Evolutionary conservation across 257 asterid genomes (phyloP).

Genomic region (Penstemon newberryi): DNA sequence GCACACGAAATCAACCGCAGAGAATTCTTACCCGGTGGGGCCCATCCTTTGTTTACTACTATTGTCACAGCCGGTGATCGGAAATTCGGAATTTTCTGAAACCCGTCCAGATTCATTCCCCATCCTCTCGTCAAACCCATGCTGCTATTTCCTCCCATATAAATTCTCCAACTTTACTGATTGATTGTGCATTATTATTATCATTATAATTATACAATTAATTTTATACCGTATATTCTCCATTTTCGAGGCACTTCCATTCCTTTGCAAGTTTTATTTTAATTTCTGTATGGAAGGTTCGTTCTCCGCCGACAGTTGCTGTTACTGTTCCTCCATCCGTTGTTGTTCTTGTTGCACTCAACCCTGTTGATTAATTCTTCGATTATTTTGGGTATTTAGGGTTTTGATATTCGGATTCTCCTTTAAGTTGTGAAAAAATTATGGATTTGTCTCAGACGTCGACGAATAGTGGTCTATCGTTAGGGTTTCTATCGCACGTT

Average conservation of each 20-base stretch:
- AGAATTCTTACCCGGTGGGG: too few relatives aligned
- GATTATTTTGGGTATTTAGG: not conserved
- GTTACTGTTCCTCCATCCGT: conserved; percentile 20
- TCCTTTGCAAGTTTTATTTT: not conserved
- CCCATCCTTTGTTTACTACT: too few relatives aligned
- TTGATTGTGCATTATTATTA: not conserved
- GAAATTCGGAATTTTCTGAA: not conserved
- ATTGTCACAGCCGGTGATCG: too few relatives aligned
- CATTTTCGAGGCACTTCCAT: not conserved
- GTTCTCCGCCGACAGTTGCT: conserved; percentile 10
- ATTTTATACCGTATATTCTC: not conserved
- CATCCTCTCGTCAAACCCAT: conserved; percentile 41
- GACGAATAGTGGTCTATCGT: conserved; percentile 46
- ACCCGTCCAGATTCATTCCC: conserved; percentile 30
- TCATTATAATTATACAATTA: not conserved
- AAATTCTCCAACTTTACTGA: not conserved
- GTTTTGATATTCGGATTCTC: conserved; percentile 8
- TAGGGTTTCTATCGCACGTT: conserved; percentile 65
- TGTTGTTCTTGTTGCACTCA: conserved; percentile 28
- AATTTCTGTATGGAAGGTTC: conserved; percentile 36
- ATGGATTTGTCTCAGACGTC: conserved; percentile 70
- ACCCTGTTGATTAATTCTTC: conserved; percentile 21
- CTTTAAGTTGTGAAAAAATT: conserved; percentile 1
- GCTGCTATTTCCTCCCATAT: conserved; percentile 20
- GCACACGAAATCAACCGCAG: too few relatives aligned